These are phyloP conservation scores for Metroxylon sagu DNA, from an alignment of 176 grass and related monocot genomes.

Conservation along the genomic window DNA sequence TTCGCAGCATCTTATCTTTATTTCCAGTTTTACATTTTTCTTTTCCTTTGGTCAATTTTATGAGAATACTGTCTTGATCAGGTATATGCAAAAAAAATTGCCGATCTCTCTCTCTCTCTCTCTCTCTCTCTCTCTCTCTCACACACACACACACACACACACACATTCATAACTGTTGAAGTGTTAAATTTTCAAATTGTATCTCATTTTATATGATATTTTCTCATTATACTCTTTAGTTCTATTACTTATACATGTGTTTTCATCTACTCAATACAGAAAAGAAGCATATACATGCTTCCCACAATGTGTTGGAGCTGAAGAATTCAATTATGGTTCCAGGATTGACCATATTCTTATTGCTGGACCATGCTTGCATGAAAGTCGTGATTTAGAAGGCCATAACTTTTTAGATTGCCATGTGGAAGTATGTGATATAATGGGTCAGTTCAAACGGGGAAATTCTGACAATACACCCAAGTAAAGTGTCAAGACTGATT, in stretches of 20 bases:
- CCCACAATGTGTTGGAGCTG: conserved; percentile 70
- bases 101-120: too few relatives aligned
- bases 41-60: too few relatives aligned
- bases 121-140: too few relatives aligned
- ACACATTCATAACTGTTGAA: too few relatives aligned
- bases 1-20: too few relatives aligned
- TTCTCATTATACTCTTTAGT: not conserved
- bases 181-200: not conserved
- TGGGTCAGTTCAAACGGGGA: conserved; percentile 74
- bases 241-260: conserved; percentile 4
- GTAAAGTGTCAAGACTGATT: conserved; percentile 36
- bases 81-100: too few relatives aligned
- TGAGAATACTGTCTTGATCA: too few relatives aligned
- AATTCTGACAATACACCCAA: conserved; percentile 53
- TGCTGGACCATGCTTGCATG: conserved; percentile 67
- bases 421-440: conserved; percentile 86
- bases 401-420: conserved; percentile 72
- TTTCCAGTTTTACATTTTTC: too few relatives aligned
- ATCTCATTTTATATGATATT: not conserved
- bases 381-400: conserved; percentile 31
- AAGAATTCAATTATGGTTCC: conserved; percentile 95
- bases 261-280: conserved; percentile 32
- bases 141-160: too few relatives aligned
- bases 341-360: conserved; percentile 87
- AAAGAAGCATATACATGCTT: conserved; percentile 81